Percentiles rank a stretch among this genome's conserved stretches.
phyloP scores from a whole-genome alignment of 2,329 filamentous ascomycete species.

The Exserohilum turcica region DNA sequence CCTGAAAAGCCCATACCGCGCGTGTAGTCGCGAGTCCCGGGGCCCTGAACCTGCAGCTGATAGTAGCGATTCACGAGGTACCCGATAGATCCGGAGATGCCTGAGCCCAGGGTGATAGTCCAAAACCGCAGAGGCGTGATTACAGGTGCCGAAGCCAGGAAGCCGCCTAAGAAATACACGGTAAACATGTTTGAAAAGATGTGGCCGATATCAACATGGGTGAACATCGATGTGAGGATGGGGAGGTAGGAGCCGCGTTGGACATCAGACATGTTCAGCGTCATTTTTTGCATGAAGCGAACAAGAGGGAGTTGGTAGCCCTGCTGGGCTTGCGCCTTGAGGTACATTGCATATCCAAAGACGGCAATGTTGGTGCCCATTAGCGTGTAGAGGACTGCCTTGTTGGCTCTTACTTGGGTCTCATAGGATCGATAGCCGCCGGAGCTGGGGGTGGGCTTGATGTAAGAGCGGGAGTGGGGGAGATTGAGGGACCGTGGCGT shows the following conservation, averaged over 20 bases:
- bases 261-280: slow-evolving; percentile 37
- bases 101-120: slow-evolving; percentile 40
- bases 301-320: slow-evolving; percentile 18
- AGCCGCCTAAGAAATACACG: slow-evolving; percentile 45
- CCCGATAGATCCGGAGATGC: slow-evolving; percentile 27
- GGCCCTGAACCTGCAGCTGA: slow-evolving; percentile 2
- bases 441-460: not conserved
- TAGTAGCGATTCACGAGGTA: slow-evolving; percentile 22
- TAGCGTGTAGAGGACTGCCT: slow-evolving; percentile 41
- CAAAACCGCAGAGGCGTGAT: slow-evolving; percentile 34
- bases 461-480: slow-evolving; percentile 13
- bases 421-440: not conserved
- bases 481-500: slow-evolving; percentile 10
- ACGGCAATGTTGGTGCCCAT: slow-evolving; percentile 50
- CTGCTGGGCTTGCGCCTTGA: slow-evolving; percentile 29
- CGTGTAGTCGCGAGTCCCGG: slow-evolving; percentile 3
- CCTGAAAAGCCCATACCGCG: slow-evolving; percentile 47
- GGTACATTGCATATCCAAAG: slow-evolving; percentile 47
- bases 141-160: slow-evolving; percentile 39
- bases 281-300: slow-evolving; percentile 40
- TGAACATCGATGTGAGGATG: slow-evolving; percentile 48
- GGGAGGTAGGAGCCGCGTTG: slow-evolving; percentile 45
- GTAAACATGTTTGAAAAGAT: slow-evolving; percentile 51
- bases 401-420: slow-evolving; percentile 18
- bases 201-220: slow-evolving; percentile 46